Percentiles rank a stretch among this genome's conserved stretches.
Conservation (phyloP, 2,329 filamentous ascomycete species). For the Colletotrichum sp. region DNA sequence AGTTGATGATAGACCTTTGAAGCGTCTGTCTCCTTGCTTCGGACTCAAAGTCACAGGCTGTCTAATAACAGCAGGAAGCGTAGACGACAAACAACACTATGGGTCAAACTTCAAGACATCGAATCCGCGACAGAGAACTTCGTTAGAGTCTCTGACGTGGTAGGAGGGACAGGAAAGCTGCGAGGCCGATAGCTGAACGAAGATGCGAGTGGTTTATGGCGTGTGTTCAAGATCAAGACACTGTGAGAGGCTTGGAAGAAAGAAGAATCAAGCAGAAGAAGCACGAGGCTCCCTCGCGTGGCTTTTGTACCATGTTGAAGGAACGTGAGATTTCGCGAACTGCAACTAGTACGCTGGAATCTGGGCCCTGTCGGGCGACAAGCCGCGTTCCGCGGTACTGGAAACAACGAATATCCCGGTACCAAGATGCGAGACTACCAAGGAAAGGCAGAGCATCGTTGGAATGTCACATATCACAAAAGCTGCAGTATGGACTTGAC, state of each 20-base stretch:
- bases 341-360: not conserved
- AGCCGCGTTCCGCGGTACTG: constrained; percentile 19
- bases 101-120: constrained; percentile 12
- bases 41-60: constrained; percentile 21
- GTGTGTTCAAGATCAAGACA: not conserved
- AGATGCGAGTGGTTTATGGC: not conserved
- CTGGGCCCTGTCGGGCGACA: not conserved
- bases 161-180: not conserved
- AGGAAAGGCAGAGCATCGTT: not conserved
- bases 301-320: not conserved
- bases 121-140: not conserved
- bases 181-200: not conserved
- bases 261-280: not conserved
- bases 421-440: not conserved
- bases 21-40: constrained; percentile 8
- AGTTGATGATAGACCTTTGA: not conserved
- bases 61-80: constrained; percentile 26
- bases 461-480: constrained; percentile 14
- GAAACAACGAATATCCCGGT: not conserved
- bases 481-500: not conserved
- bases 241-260: not conserved
- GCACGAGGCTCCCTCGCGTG: not conserved
- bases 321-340: not conserved
- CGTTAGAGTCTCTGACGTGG: not conserved
- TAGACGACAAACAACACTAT: constrained; percentile 1